Evolutionary conservation across 169 alveolate species (phyloP), one percentile per base, ranked within the genome.

Genomic region (Hepatocystis sp.): DNA sequence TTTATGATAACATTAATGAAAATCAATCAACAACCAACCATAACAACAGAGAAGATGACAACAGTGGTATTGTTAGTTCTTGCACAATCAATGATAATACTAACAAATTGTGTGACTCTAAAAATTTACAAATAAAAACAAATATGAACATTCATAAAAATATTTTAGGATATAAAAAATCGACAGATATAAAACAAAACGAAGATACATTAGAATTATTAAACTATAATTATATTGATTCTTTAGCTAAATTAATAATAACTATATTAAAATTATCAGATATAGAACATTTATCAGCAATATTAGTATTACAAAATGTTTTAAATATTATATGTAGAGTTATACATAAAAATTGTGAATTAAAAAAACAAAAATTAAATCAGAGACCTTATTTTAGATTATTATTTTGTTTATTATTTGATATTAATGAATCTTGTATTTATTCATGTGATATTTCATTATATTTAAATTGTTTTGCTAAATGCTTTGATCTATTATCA

Each of bases 301-400:
- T 84, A 10, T 7, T 49, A 27, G 21, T 84, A 13, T 52, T 84
- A 4, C 91, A 84, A 64, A 84, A 58, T 53, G 86, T 58, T 40
- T 55, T 84, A 25, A 61, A 66, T 67, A 44, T 60, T 8, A 34
- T 84, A 44, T 84, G 91, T 44, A 67, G 85, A 27, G 66, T 67
- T 40, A 60, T 84, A 51, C 85, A 65, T 65, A 65, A 84, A 30
- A 47, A 44, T 15, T 67, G 67, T 63, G 84, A 61, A 58, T 19
- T 21, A 4, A 66, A 60, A 46, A 84, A 47, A 21, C 28, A 61
- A 25, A 47, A 34, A 53, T 67, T 67, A 52, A 67, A 67, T 39
- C 91, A 84, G 47, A 67, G 91, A 56, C 91, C 91, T 10, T 84
- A 67, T 64, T 84, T 67, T 66, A 42, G 91, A 60, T 40, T 81